A percentile compares a stretch with the other conserved stretches of the same genome.
Evolutionary conservation across 2,329 filamentous ascomycete species (phyloP).

Genomic region (Aspergillus arachidicola): DNA sequence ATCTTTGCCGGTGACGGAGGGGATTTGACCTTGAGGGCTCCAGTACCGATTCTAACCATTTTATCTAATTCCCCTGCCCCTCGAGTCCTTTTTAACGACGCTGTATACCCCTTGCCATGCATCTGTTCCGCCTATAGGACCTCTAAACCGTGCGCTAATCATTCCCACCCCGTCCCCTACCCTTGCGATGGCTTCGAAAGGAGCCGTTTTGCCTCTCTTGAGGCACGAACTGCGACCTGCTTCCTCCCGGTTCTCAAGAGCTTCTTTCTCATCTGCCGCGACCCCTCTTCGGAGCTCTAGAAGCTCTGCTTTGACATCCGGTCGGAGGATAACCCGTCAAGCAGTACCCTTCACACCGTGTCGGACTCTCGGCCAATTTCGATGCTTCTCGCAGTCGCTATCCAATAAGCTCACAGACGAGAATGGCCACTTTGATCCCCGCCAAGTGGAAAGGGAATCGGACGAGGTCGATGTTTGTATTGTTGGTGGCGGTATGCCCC

Average conservation of each 20-base stretch:
- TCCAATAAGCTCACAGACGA: slow-evolving; percentile 46
- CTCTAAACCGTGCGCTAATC: slow-evolving; percentile 3
- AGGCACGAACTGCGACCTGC: slow-evolving; percentile 42
- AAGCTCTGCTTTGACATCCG: slow-evolving; percentile 22
- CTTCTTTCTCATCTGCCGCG: slow-evolving; percentile 26
- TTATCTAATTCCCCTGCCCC: background rate
- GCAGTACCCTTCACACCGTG: slow-evolving; percentile 23
- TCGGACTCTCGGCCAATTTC: slow-evolving; percentile 32
- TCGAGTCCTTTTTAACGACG: background rate
- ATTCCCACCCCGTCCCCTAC: background rate
- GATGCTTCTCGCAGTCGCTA: slow-evolving; percentile 50
- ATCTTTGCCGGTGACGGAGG: slow-evolving; percentile 13
- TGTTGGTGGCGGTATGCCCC: slow-evolving; percentile 72
- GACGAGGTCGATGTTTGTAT: slow-evolving; percentile 97
- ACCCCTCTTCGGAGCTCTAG: slow-evolving; percentile 23
- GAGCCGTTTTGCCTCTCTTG: slow-evolving; percentile 43
- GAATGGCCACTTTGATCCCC: slow-evolving; percentile 66
- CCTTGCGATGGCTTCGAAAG: slow-evolving; percentile 44
- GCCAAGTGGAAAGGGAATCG: slow-evolving; percentile 76
- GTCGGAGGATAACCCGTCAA: slow-evolving; percentile 23
- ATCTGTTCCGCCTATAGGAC: slow-evolving; percentile 14
- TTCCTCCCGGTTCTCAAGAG: slow-evolving; percentile 31
- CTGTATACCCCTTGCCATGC: slow-evolving; percentile 18
- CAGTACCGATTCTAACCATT: background rate
- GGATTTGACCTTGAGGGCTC: background rate